Conservation (phyloP, 2,329 filamentous ascomycete species). For the Domatiomyces globalis region DNA sequence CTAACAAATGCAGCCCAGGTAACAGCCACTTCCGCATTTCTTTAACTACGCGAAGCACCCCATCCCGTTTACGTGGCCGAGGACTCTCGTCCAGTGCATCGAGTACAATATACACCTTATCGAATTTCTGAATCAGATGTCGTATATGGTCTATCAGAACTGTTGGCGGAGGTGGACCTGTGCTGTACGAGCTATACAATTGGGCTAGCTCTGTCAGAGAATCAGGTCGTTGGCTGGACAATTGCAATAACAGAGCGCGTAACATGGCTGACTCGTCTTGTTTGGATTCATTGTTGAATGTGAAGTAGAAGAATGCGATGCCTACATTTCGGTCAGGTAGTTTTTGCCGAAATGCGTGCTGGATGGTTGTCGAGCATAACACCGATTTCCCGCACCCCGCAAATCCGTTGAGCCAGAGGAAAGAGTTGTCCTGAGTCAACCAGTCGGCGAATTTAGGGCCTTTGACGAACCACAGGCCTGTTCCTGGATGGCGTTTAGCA, state of each 20-base stretch:
- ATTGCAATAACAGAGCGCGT: conserved; percentile 19
- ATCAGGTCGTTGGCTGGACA: conserved; percentile 6
- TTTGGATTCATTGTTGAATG: conserved; percentile 20
- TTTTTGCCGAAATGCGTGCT: conserved; percentile 13
- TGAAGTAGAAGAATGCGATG: conserved; percentile 21
- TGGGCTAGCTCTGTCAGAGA: conserved; percentile 2
- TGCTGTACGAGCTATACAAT: conserved; percentile 1
- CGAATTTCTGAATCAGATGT: conserved; percentile 2
- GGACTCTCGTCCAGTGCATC: conserved; percentile 15
- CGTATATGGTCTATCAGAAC: background rate
- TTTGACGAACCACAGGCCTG: conserved; percentile 24
- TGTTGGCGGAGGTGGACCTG: background rate
- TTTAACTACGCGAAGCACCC: conserved; percentile 8
- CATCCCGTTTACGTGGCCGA: conserved; percentile 1
- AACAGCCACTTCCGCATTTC: conserved; percentile 11
- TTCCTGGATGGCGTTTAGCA: conserved; percentile 22
- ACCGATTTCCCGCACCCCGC: conserved; percentile 24
- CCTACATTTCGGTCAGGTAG: conserved; percentile 7
- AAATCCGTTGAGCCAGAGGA: conserved; percentile 22
- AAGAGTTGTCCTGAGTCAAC: conserved; percentile 18
- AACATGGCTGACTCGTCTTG: conserved; percentile 17
- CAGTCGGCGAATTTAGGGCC: conserved; percentile 16
- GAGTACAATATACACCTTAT: conserved; percentile 10
- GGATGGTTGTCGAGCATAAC: conserved; percentile 21
- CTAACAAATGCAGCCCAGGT: conserved; percentile 18